A percentile compares a stretch with the other conserved stretches of the same genome.
Evolutionary conservation across 768 basidiomycete species (phyloP).

Genomic region (Trichaptum fuscoviolaceum): DNA sequence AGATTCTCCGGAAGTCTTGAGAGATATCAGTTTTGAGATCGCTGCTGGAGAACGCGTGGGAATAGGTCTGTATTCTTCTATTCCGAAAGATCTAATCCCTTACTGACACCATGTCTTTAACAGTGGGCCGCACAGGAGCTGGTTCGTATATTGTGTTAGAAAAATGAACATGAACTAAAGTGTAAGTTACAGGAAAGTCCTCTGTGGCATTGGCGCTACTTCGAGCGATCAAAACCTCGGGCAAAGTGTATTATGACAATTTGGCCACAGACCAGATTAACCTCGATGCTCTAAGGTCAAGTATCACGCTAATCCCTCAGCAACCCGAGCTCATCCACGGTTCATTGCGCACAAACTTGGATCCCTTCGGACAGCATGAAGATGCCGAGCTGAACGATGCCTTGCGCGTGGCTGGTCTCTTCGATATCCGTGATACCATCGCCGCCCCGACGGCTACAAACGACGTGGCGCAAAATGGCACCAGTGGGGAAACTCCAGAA

Average conservation of each 20-base stretch:
- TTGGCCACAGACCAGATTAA: constrained; percentile 35
- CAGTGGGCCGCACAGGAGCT: constrained; percentile 40
- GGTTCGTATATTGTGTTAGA: constrained; percentile 20
- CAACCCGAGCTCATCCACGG: constrained; percentile 38
- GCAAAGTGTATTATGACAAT: constrained; percentile 44
- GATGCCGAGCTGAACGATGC: constrained; percentile 37
- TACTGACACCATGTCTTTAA: background rate
- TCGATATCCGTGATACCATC: constrained; percentile 20
- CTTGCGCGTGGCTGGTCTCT: constrained; percentile 35
- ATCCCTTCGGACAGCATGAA: constrained; percentile 45
- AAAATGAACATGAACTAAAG: too few relatives aligned
- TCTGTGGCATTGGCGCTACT: constrained; percentile 49
- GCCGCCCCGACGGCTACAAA: background rate
- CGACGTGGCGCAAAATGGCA: constrained; percentile 24
- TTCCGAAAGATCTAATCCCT: background rate
- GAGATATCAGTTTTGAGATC: constrained; percentile 49
- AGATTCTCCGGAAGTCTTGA: constrained; percentile 51
- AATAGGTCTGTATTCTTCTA: constrained; percentile 25
- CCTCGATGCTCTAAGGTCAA: constrained; percentile 39
- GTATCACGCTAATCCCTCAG: constrained; percentile 43
- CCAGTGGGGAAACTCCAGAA: constrained; percentile 16
- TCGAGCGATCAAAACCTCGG: constrained; percentile 43
- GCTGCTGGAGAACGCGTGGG: constrained; percentile 52
- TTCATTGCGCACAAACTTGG: constrained; percentile 41
- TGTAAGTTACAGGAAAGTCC: constrained; percentile 25